Evolutionary conservation across 257 asterid genomes (phyloP).

Genomic region (Nicotiana tabacum): DNA sequence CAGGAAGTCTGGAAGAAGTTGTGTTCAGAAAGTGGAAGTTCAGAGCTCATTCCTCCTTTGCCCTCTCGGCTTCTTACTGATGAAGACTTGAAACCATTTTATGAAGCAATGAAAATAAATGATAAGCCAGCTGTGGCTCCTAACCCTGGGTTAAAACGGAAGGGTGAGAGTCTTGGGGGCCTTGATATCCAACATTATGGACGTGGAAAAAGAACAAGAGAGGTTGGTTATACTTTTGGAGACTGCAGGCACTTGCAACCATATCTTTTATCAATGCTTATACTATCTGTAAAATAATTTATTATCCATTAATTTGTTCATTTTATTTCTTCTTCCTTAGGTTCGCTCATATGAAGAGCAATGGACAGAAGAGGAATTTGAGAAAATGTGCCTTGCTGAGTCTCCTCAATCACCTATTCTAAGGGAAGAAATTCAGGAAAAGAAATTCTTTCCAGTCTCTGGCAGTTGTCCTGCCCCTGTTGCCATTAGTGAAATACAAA

Average conservation of each 20-base stretch:
- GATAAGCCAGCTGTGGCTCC: conserved; percentile 48
- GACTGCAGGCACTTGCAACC: not conserved
- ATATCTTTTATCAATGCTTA: not conserved
- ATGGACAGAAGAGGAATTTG: conserved; percentile 98
- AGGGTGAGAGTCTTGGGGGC: conserved; percentile 72
- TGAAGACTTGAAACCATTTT: conserved; percentile 75
- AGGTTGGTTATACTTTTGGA: conserved; percentile 50
- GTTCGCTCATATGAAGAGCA: conserved; percentile 98
- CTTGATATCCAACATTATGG: conserved; percentile 95
- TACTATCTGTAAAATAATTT: not conserved
- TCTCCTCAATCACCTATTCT: conserved; percentile 65
- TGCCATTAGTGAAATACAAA: conserved; percentile 35
- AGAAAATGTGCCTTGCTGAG: conserved; percentile 80
- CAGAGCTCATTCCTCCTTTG: conserved; percentile 56
- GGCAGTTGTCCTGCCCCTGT: conserved; percentile 23
- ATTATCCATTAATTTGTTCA: conserved; percentile 17
- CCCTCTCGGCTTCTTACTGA: conserved; percentile 85
- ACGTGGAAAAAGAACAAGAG: conserved; percentile 98
- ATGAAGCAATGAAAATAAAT: conserved; percentile 79
- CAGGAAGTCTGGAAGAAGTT: conserved; percentile 76
- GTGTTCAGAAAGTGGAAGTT: conserved; percentile 34
- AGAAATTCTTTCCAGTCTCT: conserved; percentile 25
- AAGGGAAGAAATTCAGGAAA: conserved; percentile 51
- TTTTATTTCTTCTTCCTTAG: conserved; percentile 32
- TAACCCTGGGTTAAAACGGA: conserved; percentile 65